A percentile compares a stretch with the other conserved stretches of the same genome.
Evolutionary conservation across 768 basidiomycete genomes (phyloP).

Genomic region (Cantharellus anzutake): DNA sequence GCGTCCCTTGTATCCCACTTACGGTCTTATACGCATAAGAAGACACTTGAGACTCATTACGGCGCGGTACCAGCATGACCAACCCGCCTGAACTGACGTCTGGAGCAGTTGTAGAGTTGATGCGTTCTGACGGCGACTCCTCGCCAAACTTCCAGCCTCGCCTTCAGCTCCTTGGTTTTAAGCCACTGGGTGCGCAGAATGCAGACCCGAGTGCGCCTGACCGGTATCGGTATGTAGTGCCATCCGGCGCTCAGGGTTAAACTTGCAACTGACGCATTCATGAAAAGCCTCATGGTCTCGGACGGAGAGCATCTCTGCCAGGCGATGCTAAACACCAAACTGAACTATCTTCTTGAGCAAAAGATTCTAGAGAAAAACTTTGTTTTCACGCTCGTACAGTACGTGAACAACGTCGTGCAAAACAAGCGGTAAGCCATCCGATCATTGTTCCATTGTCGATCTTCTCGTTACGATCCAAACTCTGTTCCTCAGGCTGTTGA

Average conservation of each 20-base stretch:
- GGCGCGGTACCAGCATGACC: not conserved
- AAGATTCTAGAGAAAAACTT: slow-evolving; percentile 43
- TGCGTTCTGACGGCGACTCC: not conserved
- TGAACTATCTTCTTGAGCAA: slow-evolving; percentile 54
- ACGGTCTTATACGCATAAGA: no score
- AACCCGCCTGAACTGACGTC: not conserved
- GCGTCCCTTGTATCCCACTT: no score
- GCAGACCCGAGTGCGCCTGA: not conserved
- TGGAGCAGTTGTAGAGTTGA: not conserved
- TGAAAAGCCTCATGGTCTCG: slow-evolving; percentile 66
- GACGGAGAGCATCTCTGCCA: slow-evolving; percentile 79
- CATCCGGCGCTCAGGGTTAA: no score
- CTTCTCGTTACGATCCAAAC: not conserved
- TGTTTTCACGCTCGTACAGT: slow-evolving; percentile 49
- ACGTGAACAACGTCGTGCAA: slow-evolving; percentile 70
- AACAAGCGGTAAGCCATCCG: slow-evolving; percentile 47
- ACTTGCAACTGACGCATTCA: not conserved
- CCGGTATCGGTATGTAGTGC: not conserved
- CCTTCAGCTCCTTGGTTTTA: not conserved
- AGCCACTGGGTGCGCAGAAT: not conserved
- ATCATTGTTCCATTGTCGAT: slow-evolving; percentile 9
- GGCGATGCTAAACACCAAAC: slow-evolving; percentile 86
- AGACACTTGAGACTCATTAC: no score
- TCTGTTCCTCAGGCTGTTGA: not conserved
- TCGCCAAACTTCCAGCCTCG: not conserved